Evolutionary conservation across 306 rosid species (phyloP).

Genomic region (Ceratonia siliqua): DNA sequence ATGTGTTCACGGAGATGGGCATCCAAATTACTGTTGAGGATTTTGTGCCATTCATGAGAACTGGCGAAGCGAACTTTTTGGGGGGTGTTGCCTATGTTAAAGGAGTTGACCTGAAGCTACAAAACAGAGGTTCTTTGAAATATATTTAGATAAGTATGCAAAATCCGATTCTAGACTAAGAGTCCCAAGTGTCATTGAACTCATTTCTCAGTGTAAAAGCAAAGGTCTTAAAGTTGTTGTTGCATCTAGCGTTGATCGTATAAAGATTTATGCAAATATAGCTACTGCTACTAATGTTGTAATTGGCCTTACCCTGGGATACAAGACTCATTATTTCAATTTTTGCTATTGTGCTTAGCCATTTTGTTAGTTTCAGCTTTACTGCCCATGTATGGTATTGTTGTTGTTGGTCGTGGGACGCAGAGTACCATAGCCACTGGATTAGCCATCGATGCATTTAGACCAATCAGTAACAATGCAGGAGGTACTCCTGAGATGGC

Average conservation of each 20-base stretch:
- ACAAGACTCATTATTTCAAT: slow-evolving; percentile 63
- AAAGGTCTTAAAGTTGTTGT: slow-evolving; percentile 98
- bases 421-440: slow-evolving; percentile 40
- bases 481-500: slow-evolving; percentile 74
- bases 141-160: slow-evolving; percentile 93
- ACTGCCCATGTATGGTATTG: slow-evolving; percentile 68
- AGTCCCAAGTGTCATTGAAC: slow-evolving; percentile 93
- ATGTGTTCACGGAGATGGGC: slow-evolving; percentile 84
- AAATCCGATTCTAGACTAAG: slow-evolving; percentile 96
- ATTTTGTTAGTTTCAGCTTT: slow-evolving; percentile 60
- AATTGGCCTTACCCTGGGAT: slow-evolving; percentile 70
- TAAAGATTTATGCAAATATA: slow-evolving; percentile 96
- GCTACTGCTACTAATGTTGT: slow-evolving; percentile 82
- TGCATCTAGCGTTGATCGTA: slow-evolving; percentile 97
- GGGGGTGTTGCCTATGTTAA: slow-evolving; percentile 95
- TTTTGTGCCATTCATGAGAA: slow-evolving; percentile 91
- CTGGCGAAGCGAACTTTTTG: slow-evolving; percentile 95
- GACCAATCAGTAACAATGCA: slow-evolving; percentile 67
- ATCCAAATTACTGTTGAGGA: slow-evolving; percentile 80
- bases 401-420: slow-evolving; percentile 64
- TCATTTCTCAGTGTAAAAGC: slow-evolving; percentile 87
- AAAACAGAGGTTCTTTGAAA: slow-evolving; percentile 87
- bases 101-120: slow-evolving; percentile 79
- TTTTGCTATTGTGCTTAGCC: slow-evolving; percentile 56
- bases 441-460: slow-evolving; percentile 34